These are phyloP conservation scores for Hymenoscyphus salicellus DNA, from an alignment of 2,329 filamentous ascomycete species.

Conservation along the genomic window DNA sequence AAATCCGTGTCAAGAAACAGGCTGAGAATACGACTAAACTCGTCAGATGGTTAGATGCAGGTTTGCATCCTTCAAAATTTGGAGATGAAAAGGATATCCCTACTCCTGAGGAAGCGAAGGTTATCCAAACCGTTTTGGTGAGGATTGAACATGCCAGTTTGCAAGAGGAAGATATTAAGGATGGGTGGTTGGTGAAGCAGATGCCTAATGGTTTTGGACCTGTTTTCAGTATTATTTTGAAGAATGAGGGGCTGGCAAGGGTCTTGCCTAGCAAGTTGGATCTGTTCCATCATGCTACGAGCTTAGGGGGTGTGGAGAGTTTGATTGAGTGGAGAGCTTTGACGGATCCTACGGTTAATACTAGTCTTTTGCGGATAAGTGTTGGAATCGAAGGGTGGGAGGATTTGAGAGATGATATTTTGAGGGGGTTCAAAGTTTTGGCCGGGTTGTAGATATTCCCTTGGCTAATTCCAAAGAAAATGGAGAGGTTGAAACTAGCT, in stretches of 20 bases:
- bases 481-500: too few species aligned
- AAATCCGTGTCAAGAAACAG: conserved; percentile 77
- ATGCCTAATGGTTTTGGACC: conserved; percentile 91
- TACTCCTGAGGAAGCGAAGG: conserved; percentile 39
- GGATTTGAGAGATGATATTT: conserved; percentile 75
- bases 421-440: conserved; percentile 56
- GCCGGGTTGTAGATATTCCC: background rate
- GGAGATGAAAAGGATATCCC: conserved; percentile 9
- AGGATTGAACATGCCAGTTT: conserved; percentile 74
- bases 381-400: conserved; percentile 84
- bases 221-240: conserved; percentile 75
- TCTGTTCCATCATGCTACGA: conserved; percentile 93
- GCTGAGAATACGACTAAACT: conserved; percentile 66
- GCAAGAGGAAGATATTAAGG: conserved; percentile 60
- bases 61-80: conserved; percentile 23
- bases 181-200: conserved; percentile 74
- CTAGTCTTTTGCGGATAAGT: conserved; percentile 72
- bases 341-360: conserved; percentile 73
- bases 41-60: conserved; percentile 64
- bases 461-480: background rate
- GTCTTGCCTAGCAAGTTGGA: conserved; percentile 71
- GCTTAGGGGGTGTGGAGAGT: conserved; percentile 88
- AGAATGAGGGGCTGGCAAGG: conserved; percentile 58
- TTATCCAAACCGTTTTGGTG: conserved; percentile 54
- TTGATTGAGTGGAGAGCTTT: conserved; percentile 95